Evolutionary conservation across 768 basidiomycete genomes (phyloP), one percentile per base, ranked within the genome.

Genomic region (Pisolithus microcarpus): DNA sequence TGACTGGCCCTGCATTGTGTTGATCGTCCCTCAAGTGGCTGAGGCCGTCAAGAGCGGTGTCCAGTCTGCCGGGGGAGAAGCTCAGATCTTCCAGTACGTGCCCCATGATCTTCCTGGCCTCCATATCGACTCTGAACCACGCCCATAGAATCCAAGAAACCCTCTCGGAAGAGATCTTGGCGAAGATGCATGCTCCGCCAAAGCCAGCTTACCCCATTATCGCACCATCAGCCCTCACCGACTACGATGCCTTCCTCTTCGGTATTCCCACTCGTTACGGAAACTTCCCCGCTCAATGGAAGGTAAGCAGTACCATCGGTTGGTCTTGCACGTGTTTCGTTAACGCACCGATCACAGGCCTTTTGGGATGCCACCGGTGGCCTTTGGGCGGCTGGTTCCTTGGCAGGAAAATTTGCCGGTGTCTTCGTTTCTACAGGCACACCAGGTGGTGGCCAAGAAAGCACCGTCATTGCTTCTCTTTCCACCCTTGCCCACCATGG

Each of bases 241-340:
- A 73, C 5, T 86, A 76, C 60, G 87, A 94, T 58, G 90, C 79
- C 5, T 82, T 79, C 75, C 56, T 94, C 56, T 74, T 90, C 47
- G 91, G 88, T 53, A 72, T 90, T 51, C 84, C 85, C 48, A 87
- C 86, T 24, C 84, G 91, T 59, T 94, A 79, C 69, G 91, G 91
- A 38, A 82, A 77, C 60, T 82, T 88, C 66, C 80, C 90, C 23
- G 85, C 73, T 2, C 91, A 93, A 58, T 85, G 81, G 81, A 87
- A 85, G 78, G 84, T 80, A 48, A 2, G 71, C 56, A 38, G 24
- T 36, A 1, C 23, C 18, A 11, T 30, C 11, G 11, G 30, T 34
- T 6, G 15, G 6, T 10, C 23, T 19, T 28, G 46, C 9, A 5
- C 5, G 31, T 26, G 13, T 24, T 43, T 26, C 26, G 28, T 46